phyloP scores from a whole-genome alignment of 164 flowering plant species.

The Protea cynaroides region DNA sequence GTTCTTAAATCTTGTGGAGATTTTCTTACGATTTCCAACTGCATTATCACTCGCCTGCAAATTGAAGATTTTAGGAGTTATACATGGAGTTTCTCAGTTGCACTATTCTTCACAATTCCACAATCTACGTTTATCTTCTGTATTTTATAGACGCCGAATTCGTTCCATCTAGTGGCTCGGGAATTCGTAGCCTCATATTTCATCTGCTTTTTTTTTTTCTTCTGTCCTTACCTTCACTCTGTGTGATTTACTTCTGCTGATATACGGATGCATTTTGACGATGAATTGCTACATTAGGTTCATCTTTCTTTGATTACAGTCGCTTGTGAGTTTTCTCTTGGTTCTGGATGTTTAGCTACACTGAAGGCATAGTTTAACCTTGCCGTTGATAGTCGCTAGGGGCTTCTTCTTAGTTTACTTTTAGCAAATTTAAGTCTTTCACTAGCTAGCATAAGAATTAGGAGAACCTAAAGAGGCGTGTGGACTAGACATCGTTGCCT shows the following conservation, averaged over 20 bases:
- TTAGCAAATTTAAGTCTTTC: neutral
- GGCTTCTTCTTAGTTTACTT: neutral
- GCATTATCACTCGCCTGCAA: too few relatives aligned
- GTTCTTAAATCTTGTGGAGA: neutral
- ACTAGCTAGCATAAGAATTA: neutral
- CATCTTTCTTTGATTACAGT: neutral
- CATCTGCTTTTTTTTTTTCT: neutral
- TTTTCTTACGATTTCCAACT: neutral
- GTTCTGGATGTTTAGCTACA: too few relatives aligned
- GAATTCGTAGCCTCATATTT: neutral
- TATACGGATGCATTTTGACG: too few relatives aligned
- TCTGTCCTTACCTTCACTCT: neutral
- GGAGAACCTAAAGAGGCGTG: neutral
- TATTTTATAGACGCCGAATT: neutral
- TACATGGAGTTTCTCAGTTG: neutral
- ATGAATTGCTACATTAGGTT: neutral
- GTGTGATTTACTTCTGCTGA: neutral
- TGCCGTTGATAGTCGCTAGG: neutral
- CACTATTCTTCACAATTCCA: neutral
- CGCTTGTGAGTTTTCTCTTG: neutral
- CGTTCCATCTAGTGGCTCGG: neutral
- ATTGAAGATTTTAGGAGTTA: neutral
- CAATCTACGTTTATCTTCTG: neutral
- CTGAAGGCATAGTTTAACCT: too few relatives aligned
- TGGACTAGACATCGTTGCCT: neutral